These are phyloP conservation scores for Blastocystis sp. DNA, from an alignment of 352 stramenopile species.

Conservation along the genomic window DNA sequence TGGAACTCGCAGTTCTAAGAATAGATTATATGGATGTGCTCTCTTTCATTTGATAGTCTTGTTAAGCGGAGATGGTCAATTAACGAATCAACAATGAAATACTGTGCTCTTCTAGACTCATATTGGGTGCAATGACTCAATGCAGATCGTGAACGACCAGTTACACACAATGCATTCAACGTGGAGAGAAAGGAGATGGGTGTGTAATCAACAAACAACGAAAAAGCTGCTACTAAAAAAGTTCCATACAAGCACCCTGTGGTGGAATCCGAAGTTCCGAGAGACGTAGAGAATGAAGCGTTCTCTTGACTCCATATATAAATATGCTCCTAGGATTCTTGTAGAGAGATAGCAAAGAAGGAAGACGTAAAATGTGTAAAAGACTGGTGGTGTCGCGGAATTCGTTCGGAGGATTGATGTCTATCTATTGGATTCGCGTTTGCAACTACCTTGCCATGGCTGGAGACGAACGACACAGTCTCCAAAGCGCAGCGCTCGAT, in stretches of 20 bases:
- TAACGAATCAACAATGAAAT: too few species aligned
- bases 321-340: constrained; percentile 19
- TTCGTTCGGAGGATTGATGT: constrained; percentile 1
- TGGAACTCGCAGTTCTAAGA: too few species aligned
- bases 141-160: background rate
- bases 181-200: too few species aligned
- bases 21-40: too few species aligned
- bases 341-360: constrained; percentile 27
- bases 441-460: constrained; percentile 2
- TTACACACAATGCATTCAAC: background rate
- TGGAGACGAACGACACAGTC: constrained; percentile 21
- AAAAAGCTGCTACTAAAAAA: background rate
- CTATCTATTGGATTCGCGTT: background rate
- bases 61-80: too few species aligned
- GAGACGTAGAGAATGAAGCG: background rate
- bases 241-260: background rate
- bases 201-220: too few species aligned
- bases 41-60: too few species aligned
- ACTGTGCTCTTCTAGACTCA: too few species aligned
- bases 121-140: too few species aligned
- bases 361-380: constrained; percentile 8
- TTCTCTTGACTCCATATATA: constrained; percentile 33
- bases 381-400: constrained; percentile 17
- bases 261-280: constrained; percentile 47
- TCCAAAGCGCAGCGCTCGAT: background rate